Evolutionary conservation across 495 filamentous ascomycete genomes (phyloP).

Genomic region (Mytilinidion resinicola): DNA sequence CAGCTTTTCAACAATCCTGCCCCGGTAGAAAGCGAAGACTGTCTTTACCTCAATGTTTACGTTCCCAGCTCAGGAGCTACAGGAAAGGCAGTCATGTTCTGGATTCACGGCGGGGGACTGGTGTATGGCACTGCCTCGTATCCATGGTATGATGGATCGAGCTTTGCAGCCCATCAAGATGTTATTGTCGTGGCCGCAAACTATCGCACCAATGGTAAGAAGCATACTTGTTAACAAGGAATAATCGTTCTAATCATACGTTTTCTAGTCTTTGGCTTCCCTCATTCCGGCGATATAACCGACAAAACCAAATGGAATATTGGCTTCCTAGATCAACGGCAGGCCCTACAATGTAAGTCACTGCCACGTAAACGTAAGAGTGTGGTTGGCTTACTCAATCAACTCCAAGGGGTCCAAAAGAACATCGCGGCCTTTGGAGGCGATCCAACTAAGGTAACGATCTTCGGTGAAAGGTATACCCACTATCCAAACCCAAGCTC

Average conservation of each 20-base stretch:
- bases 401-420: neutral
- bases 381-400: neutral
- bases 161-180: constrained; percentile 6
- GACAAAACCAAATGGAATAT: neutral
- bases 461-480: neutral
- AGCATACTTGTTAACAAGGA: neutral
- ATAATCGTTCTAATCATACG: neutral
- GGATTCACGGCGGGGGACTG: constrained; percentile 27
- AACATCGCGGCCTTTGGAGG: neutral
- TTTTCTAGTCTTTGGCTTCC: neutral
- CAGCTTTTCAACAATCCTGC: constrained; percentile 32
- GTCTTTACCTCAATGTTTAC: constrained; percentile 38
- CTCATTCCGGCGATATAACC: neutral
- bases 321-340: neutral
- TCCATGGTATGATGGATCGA: neutral
- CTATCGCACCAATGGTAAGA: constrained; percentile 26
- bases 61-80: constrained; percentile 15
- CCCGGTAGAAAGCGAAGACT: constrained; percentile 37
- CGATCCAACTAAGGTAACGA: neutral
- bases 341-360: neutral
- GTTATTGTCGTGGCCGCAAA: constrained; percentile 12
- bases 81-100: constrained; percentile 22
- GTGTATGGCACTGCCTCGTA: constrained; percentile 15
- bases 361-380: neutral
- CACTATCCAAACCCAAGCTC: neutral